phyloP scores from a whole-genome alignment of 2,329 filamentous ascomycete genomes.

The Cephalotrichum gorgonifer region DNA sequence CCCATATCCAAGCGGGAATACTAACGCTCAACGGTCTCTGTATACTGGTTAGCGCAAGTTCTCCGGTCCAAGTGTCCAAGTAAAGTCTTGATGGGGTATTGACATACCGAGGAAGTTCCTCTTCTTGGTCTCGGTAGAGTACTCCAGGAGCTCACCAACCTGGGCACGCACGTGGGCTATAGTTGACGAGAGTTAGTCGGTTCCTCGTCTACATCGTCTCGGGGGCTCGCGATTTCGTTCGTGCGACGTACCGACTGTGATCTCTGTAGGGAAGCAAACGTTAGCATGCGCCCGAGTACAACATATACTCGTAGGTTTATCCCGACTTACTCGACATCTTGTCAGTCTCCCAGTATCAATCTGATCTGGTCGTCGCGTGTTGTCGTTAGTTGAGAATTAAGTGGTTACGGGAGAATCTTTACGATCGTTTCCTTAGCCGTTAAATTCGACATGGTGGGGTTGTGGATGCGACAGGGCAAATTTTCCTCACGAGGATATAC shows the following conservation, averaged over 20 bases:
- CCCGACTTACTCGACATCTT: conserved; percentile 53
- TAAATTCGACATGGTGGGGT: conserved; percentile 4
- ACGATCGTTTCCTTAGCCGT: not conserved
- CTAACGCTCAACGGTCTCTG: conserved; percentile 63
- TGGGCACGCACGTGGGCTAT: conserved; percentile 87
- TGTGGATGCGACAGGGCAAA: conserved; percentile 6
- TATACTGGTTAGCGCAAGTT: conserved; percentile 1
- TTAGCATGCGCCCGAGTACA: not conserved
- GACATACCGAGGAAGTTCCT: conserved; percentile 70
- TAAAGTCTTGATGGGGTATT: no score
- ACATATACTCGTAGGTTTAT: not conserved
- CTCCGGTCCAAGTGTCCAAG: not conserved
- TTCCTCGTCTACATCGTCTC: conserved; percentile 1
- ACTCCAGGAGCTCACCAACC: conserved; percentile 87
- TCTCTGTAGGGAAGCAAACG: conserved; percentile 30
- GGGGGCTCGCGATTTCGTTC: not conserved
- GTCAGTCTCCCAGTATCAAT: conserved; percentile 71
- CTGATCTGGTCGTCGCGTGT: conserved; percentile 8
- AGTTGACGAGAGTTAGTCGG: conserved; percentile 2
- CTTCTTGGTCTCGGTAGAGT: conserved; percentile 93
- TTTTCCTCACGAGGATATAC: conserved; percentile 6
- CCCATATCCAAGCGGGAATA: not conserved
- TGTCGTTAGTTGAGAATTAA: not conserved
- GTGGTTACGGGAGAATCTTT: not conserved
- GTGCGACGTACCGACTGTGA: conserved; percentile 55